A percentile compares a stretch with the other conserved stretches of the same genome.
Conservation (phyloP, 106 monocot species). For the Xerophyta viscosa region DNA sequence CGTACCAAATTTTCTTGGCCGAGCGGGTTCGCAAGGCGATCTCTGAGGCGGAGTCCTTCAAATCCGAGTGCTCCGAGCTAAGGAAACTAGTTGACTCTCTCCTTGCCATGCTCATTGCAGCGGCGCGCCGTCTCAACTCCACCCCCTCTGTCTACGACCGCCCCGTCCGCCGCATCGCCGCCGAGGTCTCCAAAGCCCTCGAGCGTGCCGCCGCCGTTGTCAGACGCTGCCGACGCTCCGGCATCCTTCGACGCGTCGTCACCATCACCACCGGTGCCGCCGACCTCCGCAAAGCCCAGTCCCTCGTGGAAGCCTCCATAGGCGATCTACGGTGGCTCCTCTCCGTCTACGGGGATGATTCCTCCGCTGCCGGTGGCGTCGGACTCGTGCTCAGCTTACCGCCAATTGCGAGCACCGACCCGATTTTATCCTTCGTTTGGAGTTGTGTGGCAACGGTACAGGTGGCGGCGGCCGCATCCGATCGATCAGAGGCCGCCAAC, state of each 20-base stretch:
- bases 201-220: slow-evolving; percentile 32
- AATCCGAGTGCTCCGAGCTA: slow-evolving; percentile 38
- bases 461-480: slow-evolving; percentile 11
- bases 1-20: slow-evolving; percentile 28
- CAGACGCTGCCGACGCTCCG: slow-evolving; percentile 29
- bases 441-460: slow-evolving; percentile 30
- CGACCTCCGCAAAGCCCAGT: slow-evolving; percentile 28
- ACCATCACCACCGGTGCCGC: slow-evolving; percentile 22
- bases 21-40: slow-evolving; percentile 38
- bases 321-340: slow-evolving; percentile 35
- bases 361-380: neutral
- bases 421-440: slow-evolving; percentile 56
- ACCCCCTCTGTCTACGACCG: slow-evolving; percentile 37
- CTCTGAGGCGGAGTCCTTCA: slow-evolving; percentile 38
- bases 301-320: slow-evolving; percentile 32
- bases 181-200: slow-evolving; percentile 26
- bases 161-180: slow-evolving; percentile 37
- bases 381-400: slow-evolving; percentile 31
- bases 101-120: slow-evolving; percentile 18
- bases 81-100: slow-evolving; percentile 23
- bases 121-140: slow-evolving; percentile 21
- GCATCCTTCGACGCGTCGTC: slow-evolving; percentile 24
- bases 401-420: slow-evolving; percentile 53
- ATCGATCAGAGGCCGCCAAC: slow-evolving; percentile 30
- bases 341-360: slow-evolving; percentile 13